Evolutionary conservation across 345 rosid species (phyloP).

Genomic region (Eucalyptus cloeziana): DNA sequence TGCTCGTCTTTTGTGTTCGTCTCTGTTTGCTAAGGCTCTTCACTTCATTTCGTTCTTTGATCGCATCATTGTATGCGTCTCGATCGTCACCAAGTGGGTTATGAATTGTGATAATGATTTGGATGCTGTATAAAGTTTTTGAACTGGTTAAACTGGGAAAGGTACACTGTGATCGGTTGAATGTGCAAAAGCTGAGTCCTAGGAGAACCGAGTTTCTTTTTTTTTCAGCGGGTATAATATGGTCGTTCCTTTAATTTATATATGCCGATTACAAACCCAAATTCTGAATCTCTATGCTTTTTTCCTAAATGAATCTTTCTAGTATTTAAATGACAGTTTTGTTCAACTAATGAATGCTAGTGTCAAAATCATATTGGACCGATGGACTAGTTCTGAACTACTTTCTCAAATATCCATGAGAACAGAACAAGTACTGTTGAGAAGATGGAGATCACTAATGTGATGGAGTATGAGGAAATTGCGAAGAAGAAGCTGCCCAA

Average conservation of each 20-base stretch:
- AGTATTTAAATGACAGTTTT: background rate
- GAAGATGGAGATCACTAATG: conserved; percentile 81
- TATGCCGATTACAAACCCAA: background rate
- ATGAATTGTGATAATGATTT: background rate
- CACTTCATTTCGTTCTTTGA: background rate
- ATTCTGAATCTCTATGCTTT: background rate
- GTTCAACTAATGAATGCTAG: background rate
- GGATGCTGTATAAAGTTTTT: background rate
- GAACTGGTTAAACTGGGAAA: background rate
- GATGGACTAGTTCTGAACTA: background rate
- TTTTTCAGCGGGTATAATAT: background rate
- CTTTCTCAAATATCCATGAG: background rate
- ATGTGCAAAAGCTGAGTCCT: background rate
- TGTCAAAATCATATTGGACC: background rate
- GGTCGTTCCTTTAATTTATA: background rate
- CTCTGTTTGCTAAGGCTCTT: background rate
- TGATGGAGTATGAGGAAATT: conserved; percentile 69
- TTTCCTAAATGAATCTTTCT: background rate
- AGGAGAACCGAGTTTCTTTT: background rate
- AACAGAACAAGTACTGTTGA: background rate
- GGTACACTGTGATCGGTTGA: background rate
- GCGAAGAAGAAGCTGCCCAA: conserved; percentile 87
- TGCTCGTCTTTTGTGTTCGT: background rate
- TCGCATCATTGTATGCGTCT: background rate
- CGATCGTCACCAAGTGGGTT: background rate